Evolutionary conservation across 1,284 basidiomycete genomes (phyloP).

Genomic region (Trametes versicolor): DNA sequence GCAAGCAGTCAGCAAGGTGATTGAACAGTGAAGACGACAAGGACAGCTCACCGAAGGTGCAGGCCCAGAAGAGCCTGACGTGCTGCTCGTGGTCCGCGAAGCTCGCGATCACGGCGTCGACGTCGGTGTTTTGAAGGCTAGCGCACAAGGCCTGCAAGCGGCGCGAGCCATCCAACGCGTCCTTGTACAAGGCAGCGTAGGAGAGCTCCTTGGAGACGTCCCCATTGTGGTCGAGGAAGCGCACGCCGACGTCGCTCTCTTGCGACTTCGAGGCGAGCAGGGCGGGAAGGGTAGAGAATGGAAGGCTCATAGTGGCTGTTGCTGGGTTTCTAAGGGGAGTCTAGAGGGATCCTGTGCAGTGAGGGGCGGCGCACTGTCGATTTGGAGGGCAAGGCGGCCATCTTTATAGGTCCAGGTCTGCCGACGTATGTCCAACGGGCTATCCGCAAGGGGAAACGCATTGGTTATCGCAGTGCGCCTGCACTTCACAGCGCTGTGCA

Average conservation of each 20-base stretch:
- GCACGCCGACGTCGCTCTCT: conserved; percentile 11
- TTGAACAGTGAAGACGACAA: too few species aligned
- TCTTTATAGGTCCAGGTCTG: conserved; percentile 1
- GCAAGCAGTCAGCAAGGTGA: background rate
- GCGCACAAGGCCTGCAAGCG: conserved; percentile 23
- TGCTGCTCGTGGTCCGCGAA: conserved; percentile 35
- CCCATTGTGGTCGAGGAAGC: conserved; percentile 27
- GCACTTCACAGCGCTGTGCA: background rate
- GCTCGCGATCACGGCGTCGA: conserved; percentile 32
- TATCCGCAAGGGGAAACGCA: background rate
- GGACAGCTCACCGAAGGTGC: conserved; percentile 29
- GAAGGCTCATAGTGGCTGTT: background rate
- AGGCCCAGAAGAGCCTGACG: conserved; percentile 37
- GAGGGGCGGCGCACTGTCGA: background rate
- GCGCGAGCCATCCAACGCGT: conserved; percentile 22
- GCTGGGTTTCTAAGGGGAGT: background rate
- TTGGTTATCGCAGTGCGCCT: background rate
- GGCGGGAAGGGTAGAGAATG: conserved; percentile 10
- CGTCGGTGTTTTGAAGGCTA: conserved; percentile 12
- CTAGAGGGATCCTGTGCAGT: background rate
- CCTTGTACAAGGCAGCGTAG: conserved; percentile 29
- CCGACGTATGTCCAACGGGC: background rate
- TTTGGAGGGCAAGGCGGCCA: background rate
- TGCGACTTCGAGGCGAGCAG: conserved; percentile 10
- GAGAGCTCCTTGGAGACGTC: conserved; percentile 21